Base-by-base conservation (phyloP, 164 flowering plant genomes). In the Chimonanthus salicifolius region DNA sequence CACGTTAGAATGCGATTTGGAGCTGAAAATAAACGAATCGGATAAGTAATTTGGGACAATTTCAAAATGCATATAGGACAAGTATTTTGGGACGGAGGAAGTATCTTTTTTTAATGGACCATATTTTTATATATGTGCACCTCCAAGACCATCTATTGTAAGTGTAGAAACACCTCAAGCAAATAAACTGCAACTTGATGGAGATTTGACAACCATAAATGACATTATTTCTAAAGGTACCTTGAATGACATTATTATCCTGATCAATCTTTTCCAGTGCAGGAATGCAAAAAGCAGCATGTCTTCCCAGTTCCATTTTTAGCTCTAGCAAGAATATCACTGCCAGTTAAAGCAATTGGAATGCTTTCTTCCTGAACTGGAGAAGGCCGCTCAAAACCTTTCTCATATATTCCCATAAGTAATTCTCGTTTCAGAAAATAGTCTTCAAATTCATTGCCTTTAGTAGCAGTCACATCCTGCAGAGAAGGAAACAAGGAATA, bases 301-400 rank as follows among this genome's bases (percentile, higher is more conserved):
- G 99, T 95, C 86, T 95, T 95, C 69, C 99, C 99, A 18, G 99
- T 95, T 66, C 99, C 99, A 85, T 95, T 95, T 78, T 95, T 95
- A 48, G 99, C 99, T 83, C 99, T 84, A 47, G 99, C 99, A 83
- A 95, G 94, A 82, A 95, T 93, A 79, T 95, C 98, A 76, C 99
- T 91, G 49, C 99, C 99, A 77, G 99, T 95, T 71, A 95, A 82
- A 71, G 98, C 99, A 82, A 95, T 95, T 16, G 99, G 99, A 73
- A 95, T 95, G 77, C 99, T 95, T 84, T 95, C 99, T 88, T 95
- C 99, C 75, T 95, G 99, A 70, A 95, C 90, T 2, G 99, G 99
- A 75, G 99, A 95, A 63, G 99, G 99, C 72, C 90, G 89, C 78
- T 95, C 99, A 84, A 95, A 95, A 3, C 99, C 99, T 81, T 95